Conservation (phyloP, 805 yeast species). For the Cephaloascus fragrans region DNA sequence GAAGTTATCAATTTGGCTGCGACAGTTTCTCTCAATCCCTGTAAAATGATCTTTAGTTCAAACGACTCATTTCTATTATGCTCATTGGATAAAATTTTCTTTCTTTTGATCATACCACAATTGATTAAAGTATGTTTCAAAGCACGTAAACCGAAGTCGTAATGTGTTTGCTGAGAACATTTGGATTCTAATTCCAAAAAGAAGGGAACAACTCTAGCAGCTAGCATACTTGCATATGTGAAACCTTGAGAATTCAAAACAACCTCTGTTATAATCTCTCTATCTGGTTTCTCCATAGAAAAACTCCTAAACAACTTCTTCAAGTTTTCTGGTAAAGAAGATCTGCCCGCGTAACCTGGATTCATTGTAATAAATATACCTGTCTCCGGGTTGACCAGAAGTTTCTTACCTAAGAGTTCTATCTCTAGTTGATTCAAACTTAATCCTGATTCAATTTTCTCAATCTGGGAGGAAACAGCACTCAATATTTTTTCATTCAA, state of each 20-base stretch:
- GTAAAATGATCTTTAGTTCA: slow-evolving; percentile 28
- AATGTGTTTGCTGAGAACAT: slow-evolving; percentile 55
- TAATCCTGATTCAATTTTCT: slow-evolving; percentile 53
- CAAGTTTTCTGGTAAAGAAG: slow-evolving; percentile 76
- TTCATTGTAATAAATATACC: slow-evolving; percentile 89
- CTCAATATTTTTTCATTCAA: slow-evolving; percentile 63
- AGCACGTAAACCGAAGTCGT: slow-evolving; percentile 86
- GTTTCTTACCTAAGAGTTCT: slow-evolving; percentile 30
- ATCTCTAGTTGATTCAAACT: slow-evolving; percentile 12
- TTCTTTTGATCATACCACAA: slow-evolving; percentile 40
- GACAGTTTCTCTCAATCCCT: slow-evolving; percentile 50
- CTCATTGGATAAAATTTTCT: slow-evolving; percentile 2
- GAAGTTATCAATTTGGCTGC: slow-evolving; percentile 52
- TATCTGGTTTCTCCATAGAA: slow-evolving; percentile 67
- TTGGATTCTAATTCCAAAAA: slow-evolving; percentile 31
- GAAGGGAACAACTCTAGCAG: slow-evolving; percentile 44
- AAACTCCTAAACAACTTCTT: slow-evolving; percentile 70
- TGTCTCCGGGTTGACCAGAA: slow-evolving; percentile 33
- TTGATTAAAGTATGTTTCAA: slow-evolving; percentile 55
- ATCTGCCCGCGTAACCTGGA: slow-evolving; percentile 80
- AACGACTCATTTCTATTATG: slow-evolving; percentile 1
- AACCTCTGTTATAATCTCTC: slow-evolving; percentile 56
- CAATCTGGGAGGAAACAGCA: slow-evolving; percentile 78
- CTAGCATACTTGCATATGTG: slow-evolving; percentile 27
- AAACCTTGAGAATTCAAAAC: slow-evolving; percentile 72